These are phyloP conservation scores for Lithohypha guttulata DNA, from an alignment of 2,329 filamentous ascomycete species.

Conservation along the genomic window DNA sequence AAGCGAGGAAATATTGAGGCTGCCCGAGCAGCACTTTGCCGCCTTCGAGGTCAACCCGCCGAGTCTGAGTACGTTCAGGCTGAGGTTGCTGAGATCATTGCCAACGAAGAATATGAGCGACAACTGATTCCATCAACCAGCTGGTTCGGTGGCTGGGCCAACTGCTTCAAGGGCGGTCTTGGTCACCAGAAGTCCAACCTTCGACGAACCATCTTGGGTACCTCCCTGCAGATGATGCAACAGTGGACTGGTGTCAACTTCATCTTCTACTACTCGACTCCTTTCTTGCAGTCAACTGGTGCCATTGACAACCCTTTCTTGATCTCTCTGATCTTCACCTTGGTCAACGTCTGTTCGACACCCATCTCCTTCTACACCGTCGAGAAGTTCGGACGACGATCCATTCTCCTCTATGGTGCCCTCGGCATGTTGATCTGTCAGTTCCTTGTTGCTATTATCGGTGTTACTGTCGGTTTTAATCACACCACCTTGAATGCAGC, in stretches of 20 bases:
- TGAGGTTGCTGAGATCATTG: slow-evolving; percentile 75
- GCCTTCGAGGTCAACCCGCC: slow-evolving; percentile 61
- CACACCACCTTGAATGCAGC: slow-evolving; percentile 39
- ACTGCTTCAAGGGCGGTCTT: slow-evolving; percentile 49
- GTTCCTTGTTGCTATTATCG: slow-evolving; percentile 65
- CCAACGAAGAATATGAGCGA: slow-evolving; percentile 75
- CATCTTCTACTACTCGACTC: slow-evolving; percentile 74
- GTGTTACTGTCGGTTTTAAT: slow-evolving; percentile 27
- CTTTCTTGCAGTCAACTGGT: slow-evolving; percentile 68
- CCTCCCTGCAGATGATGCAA: slow-evolving; percentile 69
- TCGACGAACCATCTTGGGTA: slow-evolving; percentile 60
- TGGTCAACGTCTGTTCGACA: slow-evolving; percentile 79
- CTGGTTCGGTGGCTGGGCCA: slow-evolving; percentile 43
- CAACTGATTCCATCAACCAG: slow-evolving; percentile 14
- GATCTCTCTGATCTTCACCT: slow-evolving; percentile 73
- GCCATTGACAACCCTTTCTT: slow-evolving; percentile 70
- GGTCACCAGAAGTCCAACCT: slow-evolving; percentile 44
- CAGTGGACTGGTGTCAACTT: slow-evolving; percentile 83
- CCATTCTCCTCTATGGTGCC: slow-evolving; percentile 68
- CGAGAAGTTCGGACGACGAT: slow-evolving; percentile 69
- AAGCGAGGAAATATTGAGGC: slow-evolving; percentile 43
- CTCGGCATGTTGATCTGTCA: slow-evolving; percentile 76
- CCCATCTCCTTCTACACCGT: slow-evolving; percentile 80
- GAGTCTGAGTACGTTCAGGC: slow-evolving; percentile 65
- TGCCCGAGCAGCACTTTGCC: slow-evolving; percentile 52